Conservation (phyloP, 2,329 filamentous ascomycete genomes). For the Geosmithia morbida region DNA sequence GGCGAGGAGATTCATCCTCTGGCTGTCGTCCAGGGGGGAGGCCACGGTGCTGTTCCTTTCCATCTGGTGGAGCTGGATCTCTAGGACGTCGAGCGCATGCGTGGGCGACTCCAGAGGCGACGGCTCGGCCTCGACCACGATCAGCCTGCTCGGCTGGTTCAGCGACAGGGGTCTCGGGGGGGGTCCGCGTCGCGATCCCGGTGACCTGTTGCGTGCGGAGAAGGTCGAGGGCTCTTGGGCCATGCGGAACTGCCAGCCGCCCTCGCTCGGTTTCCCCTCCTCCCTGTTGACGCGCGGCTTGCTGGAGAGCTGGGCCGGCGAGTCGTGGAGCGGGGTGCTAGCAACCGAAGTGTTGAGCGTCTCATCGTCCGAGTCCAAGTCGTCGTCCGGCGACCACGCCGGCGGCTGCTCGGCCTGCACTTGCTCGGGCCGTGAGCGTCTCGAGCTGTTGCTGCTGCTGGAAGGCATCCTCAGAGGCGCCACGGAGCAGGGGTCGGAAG, state of each 20-base stretch:
- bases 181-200: constrained; percentile 33
- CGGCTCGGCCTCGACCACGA: constrained; percentile 31
- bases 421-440: not conserved
- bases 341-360: not conserved
- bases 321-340: not conserved
- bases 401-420: not conserved
- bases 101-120: constrained; percentile 38
- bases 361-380: not conserved
- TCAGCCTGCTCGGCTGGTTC: constrained; percentile 22
- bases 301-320: not conserved
- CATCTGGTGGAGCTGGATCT: constrained; percentile 34
- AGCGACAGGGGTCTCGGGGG: constrained; percentile 42
- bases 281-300: not conserved
- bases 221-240: constrained; percentile 46
- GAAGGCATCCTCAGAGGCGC: not conserved
- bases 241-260: constrained; percentile 38
- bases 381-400: not conserved
- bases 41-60: constrained; percentile 23
- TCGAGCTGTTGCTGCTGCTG: not conserved
- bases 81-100: constrained; percentile 31
- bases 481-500: not conserved
- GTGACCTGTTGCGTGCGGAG: constrained; percentile 32
- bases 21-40: constrained; percentile 19
- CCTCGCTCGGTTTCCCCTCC: not conserved
- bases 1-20: constrained; percentile 34